phyloP scores from a whole-genome alignment of 2,329 filamentous ascomycete genomes.

The Diaporthe vaccinii region DNA sequence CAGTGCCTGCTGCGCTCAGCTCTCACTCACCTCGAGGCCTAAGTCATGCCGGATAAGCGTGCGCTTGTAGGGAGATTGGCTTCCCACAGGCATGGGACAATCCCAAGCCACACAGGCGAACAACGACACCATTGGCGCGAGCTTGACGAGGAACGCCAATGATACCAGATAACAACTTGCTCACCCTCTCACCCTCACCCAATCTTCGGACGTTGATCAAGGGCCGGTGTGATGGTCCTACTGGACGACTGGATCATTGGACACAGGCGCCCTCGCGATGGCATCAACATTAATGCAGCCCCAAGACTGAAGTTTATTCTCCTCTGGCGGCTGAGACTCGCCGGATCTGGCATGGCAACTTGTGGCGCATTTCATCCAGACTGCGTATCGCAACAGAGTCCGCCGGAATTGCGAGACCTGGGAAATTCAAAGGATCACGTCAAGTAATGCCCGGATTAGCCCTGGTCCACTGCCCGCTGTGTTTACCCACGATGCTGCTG shows the following conservation, averaged over 20 bases:
- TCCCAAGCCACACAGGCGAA: neutral
- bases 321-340: constrained; percentile 28
- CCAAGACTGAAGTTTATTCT: constrained; percentile 12
- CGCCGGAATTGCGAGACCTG: constrained; percentile 32
- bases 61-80: constrained; percentile 7
- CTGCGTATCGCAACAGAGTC: constrained; percentile 20
- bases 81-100: neutral
- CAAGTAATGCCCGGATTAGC: neutral
- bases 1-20: neutral
- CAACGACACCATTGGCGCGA: constrained; percentile 26
- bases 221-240: constrained; percentile 16
- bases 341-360: constrained; percentile 18
- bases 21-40: neutral
- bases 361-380: neutral
- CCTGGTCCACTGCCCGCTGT: neutral
- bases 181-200: neutral
- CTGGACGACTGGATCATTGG: neutral
- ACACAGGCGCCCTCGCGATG: neutral
- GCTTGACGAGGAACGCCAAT: constrained; percentile 7
- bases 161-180: neutral
- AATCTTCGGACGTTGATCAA: constrained; percentile 15
- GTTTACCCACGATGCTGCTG: neutral
- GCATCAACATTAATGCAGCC: constrained; percentile 1
- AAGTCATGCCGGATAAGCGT: constrained; percentile 14
- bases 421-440: neutral